Evolutionary conservation across 2,329 filamentous ascomycete species (phyloP).

Genomic region (Massarina eburnea): DNA sequence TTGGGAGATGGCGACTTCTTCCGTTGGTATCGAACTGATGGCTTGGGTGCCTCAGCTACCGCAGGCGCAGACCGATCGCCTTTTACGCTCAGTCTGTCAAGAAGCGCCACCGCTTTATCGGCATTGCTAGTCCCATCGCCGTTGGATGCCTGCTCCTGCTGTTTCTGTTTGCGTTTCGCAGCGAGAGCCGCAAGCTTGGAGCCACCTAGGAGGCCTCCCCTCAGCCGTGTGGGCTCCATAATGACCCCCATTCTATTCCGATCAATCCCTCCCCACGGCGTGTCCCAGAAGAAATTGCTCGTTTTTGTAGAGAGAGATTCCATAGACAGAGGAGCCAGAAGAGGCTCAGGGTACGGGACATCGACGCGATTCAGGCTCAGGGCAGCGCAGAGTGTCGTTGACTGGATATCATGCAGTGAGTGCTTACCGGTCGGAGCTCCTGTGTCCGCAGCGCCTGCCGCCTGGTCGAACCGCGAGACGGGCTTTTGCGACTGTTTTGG

Average conservation of each 20-base stretch:
- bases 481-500: slow-evolving; percentile 44
- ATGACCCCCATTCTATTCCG: slow-evolving; percentile 62
- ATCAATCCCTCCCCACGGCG: slow-evolving; percentile 81
- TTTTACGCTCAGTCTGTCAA: slow-evolving; percentile 47
- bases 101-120: slow-evolving; percentile 44
- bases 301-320: slow-evolving; percentile 5
- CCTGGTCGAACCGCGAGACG: slow-evolving; percentile 50
- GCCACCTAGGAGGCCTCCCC: slow-evolving; percentile 77
- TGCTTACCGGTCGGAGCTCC: slow-evolving; percentile 52
- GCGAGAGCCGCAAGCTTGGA: slow-evolving; percentile 89
- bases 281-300: slow-evolving; percentile 73
- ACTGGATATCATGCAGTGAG: slow-evolving; percentile 17
- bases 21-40: slow-evolving; percentile 7
- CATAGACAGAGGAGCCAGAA: background rate
- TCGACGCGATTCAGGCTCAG: background rate
- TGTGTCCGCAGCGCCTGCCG: slow-evolving; percentile 41
- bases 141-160: slow-evolving; percentile 61
- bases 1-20: slow-evolving; percentile 34
- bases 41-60: background rate
- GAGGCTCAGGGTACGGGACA: background rate
- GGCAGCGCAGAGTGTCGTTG: slow-evolving; percentile 5
- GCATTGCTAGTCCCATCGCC: slow-evolving; percentile 27
- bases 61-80: slow-evolving; percentile 9
- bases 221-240: slow-evolving; percentile 60
- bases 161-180: slow-evolving; percentile 81